Base-by-base conservation (phyloP, 805 yeast genomes). In the Kodamaea neixiangensis region DNA sequence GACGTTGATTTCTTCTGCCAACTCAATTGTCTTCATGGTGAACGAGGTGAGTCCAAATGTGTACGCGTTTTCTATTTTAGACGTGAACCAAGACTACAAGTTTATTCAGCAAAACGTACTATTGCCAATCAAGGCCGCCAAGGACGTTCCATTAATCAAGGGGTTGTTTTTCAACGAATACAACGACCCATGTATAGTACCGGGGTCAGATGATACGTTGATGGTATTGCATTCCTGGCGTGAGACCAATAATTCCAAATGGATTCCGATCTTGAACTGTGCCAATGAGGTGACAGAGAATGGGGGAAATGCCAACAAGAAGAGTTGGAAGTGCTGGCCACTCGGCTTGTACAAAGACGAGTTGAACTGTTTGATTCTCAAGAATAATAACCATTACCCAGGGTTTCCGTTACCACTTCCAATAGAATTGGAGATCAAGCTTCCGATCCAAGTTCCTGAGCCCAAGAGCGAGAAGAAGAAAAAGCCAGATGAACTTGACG, bases 171-270 rank as follows among this genome's bases (percentile, higher is more conserved):
- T 93, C 73, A 86, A 89, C 40, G 85, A 85, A 42, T 85, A 81
- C 60, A 96, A 96, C 17, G 97, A 93, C 65, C 99, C 99, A 0
- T 87, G 94, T 55, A 65, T 92, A 5, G 87, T 85, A 49, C 66
- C 72, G 0, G 97, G 96, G n/a, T 73, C 77, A 29, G 91, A 86
- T 55, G 90, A 90, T 54, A 79, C 84, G 9, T 73, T 94, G 35
- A 66, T 87, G 29, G 81, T 89, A 0, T 71, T 94, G 17, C 76
- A 85, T 19, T 81, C 85, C 56, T 93, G 97, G 97, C 77, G 97
- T 58, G 81, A 79, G 18, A 74, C 86, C 0, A 66, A 78, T 33
- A 94, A 91, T 63, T 84, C 96, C 2, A 77, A 84, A 54, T 93
- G 98, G 97, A 75, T 89, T 10, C 98, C 98, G 1, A 58, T 93